These are phyloP conservation scores for Globisporangium iwayamae DNA, from an alignment of 352 stramenopile species.

Conservation along the genomic window DNA sequence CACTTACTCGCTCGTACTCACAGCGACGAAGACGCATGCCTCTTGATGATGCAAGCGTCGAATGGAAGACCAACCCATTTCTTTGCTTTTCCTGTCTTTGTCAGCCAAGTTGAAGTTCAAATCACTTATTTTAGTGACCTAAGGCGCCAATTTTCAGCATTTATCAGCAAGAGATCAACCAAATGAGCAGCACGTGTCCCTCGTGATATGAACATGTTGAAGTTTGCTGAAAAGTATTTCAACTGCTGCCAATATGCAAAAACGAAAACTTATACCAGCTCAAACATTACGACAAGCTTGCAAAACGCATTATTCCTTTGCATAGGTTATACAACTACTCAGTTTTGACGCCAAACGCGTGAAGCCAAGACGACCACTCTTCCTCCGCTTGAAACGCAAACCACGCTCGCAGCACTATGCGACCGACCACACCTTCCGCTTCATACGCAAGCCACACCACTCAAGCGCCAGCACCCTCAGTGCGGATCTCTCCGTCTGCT, in stretches of 20 bases:
- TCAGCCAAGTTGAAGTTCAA: slow-evolving; percentile 9
- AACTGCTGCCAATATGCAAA: not conserved
- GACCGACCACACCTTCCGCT: not conserved
- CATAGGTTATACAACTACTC: not conserved
- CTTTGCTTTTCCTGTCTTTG: not conserved
- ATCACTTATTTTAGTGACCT: not conserved
- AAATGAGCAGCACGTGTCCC: not conserved
- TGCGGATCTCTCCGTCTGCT: slow-evolving; percentile 15
- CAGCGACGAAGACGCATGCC: not conserved
- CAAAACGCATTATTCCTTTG: not conserved
- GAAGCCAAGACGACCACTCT: not conserved
- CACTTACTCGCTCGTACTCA: not conserved
- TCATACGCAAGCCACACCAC: not conserved
- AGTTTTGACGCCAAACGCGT: not conserved
- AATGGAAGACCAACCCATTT: not conserved
- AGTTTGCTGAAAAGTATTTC: not conserved
- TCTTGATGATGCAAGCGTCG: not conserved
- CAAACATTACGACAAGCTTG: too few relatives aligned
- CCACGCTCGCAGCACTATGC: slow-evolving; percentile 2
- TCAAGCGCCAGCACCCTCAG: slow-evolving; percentile 6
- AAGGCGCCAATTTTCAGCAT: not conserved
- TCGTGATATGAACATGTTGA: not conserved
- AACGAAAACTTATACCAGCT: not conserved
- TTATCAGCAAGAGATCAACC: too few relatives aligned
- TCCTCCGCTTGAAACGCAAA: slow-evolving; percentile 4